These are phyloP conservation scores for Cordyceps farinosa DNA, from an alignment of 2,329 filamentous ascomycete species.

Conservation along the genomic window DNA sequence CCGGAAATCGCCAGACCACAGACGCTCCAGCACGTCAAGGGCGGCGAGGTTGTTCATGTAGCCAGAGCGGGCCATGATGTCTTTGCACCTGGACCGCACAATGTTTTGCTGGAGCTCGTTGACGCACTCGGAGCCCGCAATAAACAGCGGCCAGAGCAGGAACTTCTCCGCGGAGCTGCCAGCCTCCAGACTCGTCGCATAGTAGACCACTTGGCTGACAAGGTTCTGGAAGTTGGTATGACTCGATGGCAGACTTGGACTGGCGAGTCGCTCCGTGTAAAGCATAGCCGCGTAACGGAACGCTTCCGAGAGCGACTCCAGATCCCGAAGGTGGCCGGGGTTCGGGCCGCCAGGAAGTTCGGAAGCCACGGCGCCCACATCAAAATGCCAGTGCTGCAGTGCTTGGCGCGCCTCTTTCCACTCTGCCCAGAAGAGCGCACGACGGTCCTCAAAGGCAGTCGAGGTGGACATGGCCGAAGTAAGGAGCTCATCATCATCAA, in stretches of 20 bases:
- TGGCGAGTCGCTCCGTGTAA: conserved; percentile 83
- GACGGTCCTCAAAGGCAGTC: conserved; percentile 54
- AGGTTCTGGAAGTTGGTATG: conserved; percentile 78
- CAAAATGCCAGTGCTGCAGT: conserved; percentile 79
- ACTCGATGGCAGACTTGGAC: conserved; percentile 67
- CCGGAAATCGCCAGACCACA: conserved; percentile 63
- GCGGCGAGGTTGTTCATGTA: conserved; percentile 92
- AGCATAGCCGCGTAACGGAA: conserved; percentile 87
- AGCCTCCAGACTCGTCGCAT: conserved; percentile 73
- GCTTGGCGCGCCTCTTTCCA: conserved; percentile 77
- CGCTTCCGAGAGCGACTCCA: conserved; percentile 80
- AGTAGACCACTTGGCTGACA: conserved; percentile 77
- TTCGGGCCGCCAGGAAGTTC: conserved; percentile 50
- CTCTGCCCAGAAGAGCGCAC: conserved; percentile 73
- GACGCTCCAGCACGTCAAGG: conserved; percentile 77
- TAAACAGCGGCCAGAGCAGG: conserved; percentile 88
- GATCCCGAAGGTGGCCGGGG: conserved; percentile 64
- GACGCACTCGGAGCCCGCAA: conserved; percentile 84
- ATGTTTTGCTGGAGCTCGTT: conserved; percentile 74
- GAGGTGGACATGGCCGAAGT: conserved; percentile 40
- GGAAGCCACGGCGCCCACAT: conserved; percentile 48
- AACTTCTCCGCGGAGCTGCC: conserved; percentile 78
- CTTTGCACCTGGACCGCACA: conserved; percentile 74
- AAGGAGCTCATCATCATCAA: conserved; percentile 53
- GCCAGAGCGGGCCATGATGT: conserved; percentile 83